Base-by-base conservation (phyloP, 495 filamentous ascomycete species). In the Xylaria curta region DNA sequence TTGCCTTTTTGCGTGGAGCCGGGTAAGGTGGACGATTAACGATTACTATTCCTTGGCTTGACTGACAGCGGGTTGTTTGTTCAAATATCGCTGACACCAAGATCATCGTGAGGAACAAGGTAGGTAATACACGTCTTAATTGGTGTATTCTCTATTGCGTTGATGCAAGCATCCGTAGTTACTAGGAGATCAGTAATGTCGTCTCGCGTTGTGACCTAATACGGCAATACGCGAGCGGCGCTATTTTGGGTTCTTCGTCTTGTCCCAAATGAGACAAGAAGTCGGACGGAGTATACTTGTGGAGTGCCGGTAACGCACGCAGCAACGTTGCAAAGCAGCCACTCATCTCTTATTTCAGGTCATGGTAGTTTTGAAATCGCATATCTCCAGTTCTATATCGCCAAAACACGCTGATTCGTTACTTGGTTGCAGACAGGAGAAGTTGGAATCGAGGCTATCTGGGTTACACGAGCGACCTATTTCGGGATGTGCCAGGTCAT, bases 31-130 rank as follows among this genome's bases (percentile, higher is more conserved):
- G 65, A 56, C 49, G 65, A 67, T 67, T 67, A 67, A 56, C 49
- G 65, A 67, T 67, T 67, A 67, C 65, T 67, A 67, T 67, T 56
- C 65, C 65, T 67, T 44, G 49, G 65, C 65, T 28, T 56, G 65
- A 54, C 65, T 44, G 33, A 56, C 56, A 40, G 65, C 42, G 36
- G 65, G 36, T 67, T 44, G 33, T 54, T 40, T 51, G 28, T 31
- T 10, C 47, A 36, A 67, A 56, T 19, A 49, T 56, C 56, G 65
- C 65, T 67, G 65, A 67, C 65, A 67, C 33, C 36, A 51, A 51
- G 65, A 56, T 19, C 5, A 51, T 56, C 49, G 49, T 40, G 33
- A 54, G 64, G 33, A 3, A 26, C 17, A 26, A 36, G 46, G 64
- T 66, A 36, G 46, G 64, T 66, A 44, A 28, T 49, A 40, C 33